These are phyloP conservation scores for Melaleuca quinquenervia DNA, from an alignment of 345 rosid species.

Conservation along the genomic window DNA sequence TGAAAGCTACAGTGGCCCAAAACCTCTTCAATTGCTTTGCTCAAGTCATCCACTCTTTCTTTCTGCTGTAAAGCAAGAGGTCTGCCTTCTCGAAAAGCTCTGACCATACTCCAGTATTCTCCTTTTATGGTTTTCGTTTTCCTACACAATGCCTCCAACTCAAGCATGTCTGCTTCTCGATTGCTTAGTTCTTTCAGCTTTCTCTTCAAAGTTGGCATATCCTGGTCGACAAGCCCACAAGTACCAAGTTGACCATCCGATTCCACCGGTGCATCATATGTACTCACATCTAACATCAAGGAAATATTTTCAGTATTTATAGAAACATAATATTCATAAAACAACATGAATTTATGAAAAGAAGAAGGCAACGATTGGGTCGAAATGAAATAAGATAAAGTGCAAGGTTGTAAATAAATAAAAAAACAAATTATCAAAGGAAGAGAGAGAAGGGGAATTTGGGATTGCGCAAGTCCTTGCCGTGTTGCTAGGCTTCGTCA, in stretches of 20 bases:
- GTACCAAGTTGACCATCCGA: neutral
- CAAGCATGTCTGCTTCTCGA: neutral
- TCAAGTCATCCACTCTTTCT: too few species aligned
- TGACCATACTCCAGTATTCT: too few species aligned
- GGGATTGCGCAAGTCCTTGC: neutral
- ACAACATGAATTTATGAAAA: neutral
- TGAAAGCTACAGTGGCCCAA: too few species aligned
- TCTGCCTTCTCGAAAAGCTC: too few species aligned
- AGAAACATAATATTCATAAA: neutral
- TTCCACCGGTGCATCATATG: fast-evolving
- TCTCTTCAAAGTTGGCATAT: neutral
- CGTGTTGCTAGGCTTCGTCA: neutral
- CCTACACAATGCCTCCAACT: neutral
- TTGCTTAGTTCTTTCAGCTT: neutral
- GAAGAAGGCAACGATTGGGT: neutral
- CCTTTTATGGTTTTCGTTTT: too few species aligned
- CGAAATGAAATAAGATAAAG: neutral
- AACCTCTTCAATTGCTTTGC: too few species aligned
- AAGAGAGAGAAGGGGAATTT: too few species aligned
- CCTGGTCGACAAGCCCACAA: neutral
- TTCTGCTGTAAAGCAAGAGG: too few species aligned
- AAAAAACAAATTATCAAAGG: too few species aligned
- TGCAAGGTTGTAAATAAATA: neutral
- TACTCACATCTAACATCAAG: too few species aligned
- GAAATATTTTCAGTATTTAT: neutral